phyloP scores from a whole-genome alignment of 2,329 filamentous ascomycete species.

The Penicillium verrucosum region DNA sequence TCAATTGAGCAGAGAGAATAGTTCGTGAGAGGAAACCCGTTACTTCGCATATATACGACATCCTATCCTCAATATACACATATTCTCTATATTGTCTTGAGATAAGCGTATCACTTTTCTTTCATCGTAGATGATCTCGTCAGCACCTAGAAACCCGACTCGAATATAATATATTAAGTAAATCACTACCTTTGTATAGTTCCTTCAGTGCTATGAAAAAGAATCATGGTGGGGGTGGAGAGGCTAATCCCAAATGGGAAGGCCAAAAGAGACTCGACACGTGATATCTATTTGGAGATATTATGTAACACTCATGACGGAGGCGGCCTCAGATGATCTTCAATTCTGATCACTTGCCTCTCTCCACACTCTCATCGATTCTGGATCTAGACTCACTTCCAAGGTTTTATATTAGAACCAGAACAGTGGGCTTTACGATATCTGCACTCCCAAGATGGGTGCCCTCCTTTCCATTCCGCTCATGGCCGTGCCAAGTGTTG shows the following conservation, averaged over 20 bases:
- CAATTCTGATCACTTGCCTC: conserved; percentile 7
- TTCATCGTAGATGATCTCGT: not conserved
- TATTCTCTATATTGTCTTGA: not conserved
- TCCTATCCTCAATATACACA: not conserved
- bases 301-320: conserved; percentile 2
- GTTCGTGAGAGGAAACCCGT: not conserved
- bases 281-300: not conserved
- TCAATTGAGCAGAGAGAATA: not conserved
- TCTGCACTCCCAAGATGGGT: conserved; percentile 62
- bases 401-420: not conserved
- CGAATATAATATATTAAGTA: not conserved
- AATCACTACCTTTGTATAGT: not conserved
- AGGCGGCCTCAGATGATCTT: conserved; percentile 3
- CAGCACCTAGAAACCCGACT: not conserved
- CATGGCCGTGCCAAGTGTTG: conserved; percentile 78
- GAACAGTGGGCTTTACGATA: not conserved
- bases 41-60: not conserved
- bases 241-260: not conserved
- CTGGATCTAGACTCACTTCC: not conserved
- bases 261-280: not conserved
- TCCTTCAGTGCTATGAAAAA: not conserved
- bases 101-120: not conserved
- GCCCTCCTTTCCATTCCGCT: conserved; percentile 86
- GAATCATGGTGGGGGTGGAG: not conserved
- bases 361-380: conserved; percentile 6